Conservation (phyloP, 352 stramenopile genomes). For the Albugo laibachii region DNA sequence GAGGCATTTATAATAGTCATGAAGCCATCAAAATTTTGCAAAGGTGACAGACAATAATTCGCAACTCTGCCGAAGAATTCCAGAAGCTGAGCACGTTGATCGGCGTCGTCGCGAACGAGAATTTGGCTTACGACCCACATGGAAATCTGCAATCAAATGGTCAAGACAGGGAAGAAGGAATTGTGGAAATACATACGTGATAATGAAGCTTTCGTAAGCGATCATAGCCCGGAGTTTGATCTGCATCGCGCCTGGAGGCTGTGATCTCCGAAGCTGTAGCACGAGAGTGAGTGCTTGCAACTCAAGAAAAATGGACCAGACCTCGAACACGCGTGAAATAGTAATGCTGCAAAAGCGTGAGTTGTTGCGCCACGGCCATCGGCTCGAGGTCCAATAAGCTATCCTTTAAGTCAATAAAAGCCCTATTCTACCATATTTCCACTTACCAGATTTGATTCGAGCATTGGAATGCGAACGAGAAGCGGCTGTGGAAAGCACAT, state of each 20-base stretch:
- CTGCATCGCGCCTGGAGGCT: constrained; percentile 45
- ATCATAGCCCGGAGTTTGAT: constrained; percentile 68
- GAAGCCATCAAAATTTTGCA: constrained; percentile 78
- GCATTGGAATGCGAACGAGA: too few species aligned
- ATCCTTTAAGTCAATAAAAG: too few species aligned
- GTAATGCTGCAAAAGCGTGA: constrained; percentile 74
- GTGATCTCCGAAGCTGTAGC: constrained; percentile 51
- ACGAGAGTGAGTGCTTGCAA: not conserved
- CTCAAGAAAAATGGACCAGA: constrained; percentile 4
- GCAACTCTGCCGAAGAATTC: constrained; percentile 74
- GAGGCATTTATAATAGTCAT: constrained; percentile 82
- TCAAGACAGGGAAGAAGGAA: too few species aligned
- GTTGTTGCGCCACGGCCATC: constrained; percentile 23
- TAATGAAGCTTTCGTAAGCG: constrained; percentile 66
- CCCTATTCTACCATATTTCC: too few species aligned
- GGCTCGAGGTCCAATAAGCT: too few species aligned
- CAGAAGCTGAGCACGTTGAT: constrained; percentile 60
- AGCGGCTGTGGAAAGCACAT: too few species aligned
- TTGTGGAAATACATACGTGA: constrained; percentile 8
- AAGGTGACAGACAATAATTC: constrained; percentile 36
- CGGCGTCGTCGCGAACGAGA: constrained; percentile 43
- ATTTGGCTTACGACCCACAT: constrained; percentile 75
- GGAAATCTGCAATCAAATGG: constrained; percentile 16
- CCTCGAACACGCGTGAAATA: constrained; percentile 79
- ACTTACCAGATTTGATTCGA: too few species aligned